Conservation (phyloP, 2,329 filamentous ascomycete species). For the Setomelanomma holmii region DNA sequence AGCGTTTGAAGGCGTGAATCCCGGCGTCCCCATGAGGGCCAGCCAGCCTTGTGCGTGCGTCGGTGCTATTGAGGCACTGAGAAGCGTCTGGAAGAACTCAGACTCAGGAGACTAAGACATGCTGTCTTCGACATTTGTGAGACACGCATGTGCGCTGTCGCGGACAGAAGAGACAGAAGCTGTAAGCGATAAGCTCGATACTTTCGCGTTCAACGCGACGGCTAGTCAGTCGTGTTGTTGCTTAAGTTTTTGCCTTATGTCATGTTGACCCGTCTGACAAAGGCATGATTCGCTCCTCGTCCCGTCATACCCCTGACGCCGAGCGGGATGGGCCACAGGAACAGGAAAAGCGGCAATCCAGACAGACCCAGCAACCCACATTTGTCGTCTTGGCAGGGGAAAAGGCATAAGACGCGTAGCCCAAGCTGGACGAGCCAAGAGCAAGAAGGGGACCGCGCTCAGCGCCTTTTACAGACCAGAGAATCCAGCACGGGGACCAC, state of each 20-base stretch:
- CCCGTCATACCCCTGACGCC: conserved; percentile 29
- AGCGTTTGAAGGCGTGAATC: conserved; percentile 28
- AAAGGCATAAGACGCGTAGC: conserved; percentile 13
- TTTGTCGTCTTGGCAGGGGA: conserved; percentile 42
- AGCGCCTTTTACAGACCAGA: conserved; percentile 7
- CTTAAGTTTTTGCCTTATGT: conserved; percentile 9
- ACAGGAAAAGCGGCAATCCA: conserved; percentile 34
- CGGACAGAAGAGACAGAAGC: too few species aligned
- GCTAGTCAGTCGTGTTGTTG: conserved; percentile 8
- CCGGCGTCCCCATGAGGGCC: conserved; percentile 23
- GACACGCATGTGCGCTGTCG: too few species aligned
- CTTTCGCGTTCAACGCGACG: too few species aligned
- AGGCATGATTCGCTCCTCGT: conserved; percentile 32
- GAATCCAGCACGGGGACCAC: not conserved
- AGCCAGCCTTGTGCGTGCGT: conserved; percentile 22
- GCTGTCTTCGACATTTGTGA: not conserved
- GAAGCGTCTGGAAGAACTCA: conserved; percentile 4
- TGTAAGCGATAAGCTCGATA: too few species aligned
- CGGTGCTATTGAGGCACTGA: conserved; percentile 6
- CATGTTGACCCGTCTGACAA: conserved; percentile 12
- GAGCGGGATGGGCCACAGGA: conserved; percentile 30
- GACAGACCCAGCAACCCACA: conserved; percentile 17
- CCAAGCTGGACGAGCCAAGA: conserved; percentile 12
- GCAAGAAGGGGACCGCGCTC: conserved; percentile 12
- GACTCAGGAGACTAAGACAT: not conserved